A percentile compares a stretch with the other conserved stretches of the same genome.
phyloP scores from a whole-genome alignment of 1,139 yeast genomes.

The Blastobotrys proliferans region DNA sequence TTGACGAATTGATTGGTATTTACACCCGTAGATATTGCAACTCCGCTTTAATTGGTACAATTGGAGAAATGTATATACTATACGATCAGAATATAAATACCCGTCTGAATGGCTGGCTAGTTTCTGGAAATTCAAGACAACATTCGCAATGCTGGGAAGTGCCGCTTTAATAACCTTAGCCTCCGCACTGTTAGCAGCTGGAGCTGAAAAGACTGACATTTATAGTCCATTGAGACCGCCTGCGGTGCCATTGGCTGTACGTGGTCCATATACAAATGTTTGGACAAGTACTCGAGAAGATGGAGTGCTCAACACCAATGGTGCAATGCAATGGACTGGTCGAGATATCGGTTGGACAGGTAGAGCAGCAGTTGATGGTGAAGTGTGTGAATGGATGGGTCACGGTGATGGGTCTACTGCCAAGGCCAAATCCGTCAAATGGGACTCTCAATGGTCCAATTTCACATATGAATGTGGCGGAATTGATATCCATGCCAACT shows the following conservation, averaged over 20 bases:
- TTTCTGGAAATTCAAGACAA: no score
- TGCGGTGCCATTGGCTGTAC: slow-evolving; percentile 13
- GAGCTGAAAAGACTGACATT: no score
- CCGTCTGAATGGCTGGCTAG: no score
- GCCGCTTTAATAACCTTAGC: no score
- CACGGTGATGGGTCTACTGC: not conserved
- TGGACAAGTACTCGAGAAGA: slow-evolving; percentile 8
- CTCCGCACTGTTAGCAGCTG: not conserved
- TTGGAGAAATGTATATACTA: no score
- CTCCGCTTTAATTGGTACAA: no score
- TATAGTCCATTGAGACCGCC: slow-evolving; percentile 10
- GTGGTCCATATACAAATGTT: slow-evolving; percentile 10
- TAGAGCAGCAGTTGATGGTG: slow-evolving; percentile 5
- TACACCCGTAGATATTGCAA: no score
- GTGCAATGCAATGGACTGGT: slow-evolving; percentile 12
- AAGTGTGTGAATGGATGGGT: slow-evolving; percentile 8
- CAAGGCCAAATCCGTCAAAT: not conserved
- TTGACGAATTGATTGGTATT: no score
- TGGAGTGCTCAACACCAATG: slow-evolving; percentile 3
- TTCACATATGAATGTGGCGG: slow-evolving; percentile 6
- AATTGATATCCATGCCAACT: slow-evolving; percentile 4
- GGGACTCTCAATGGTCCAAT: slow-evolving; percentile 10
- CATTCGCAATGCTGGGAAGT: no score
- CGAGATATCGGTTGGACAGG: slow-evolving; percentile 9
- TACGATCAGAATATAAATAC: no score